A percentile compares a stretch with the other conserved stretches of the same genome.
Conservation (phyloP, 352 stramenopile genomes). For the Phytopythium chamaehyphon region DNA sequence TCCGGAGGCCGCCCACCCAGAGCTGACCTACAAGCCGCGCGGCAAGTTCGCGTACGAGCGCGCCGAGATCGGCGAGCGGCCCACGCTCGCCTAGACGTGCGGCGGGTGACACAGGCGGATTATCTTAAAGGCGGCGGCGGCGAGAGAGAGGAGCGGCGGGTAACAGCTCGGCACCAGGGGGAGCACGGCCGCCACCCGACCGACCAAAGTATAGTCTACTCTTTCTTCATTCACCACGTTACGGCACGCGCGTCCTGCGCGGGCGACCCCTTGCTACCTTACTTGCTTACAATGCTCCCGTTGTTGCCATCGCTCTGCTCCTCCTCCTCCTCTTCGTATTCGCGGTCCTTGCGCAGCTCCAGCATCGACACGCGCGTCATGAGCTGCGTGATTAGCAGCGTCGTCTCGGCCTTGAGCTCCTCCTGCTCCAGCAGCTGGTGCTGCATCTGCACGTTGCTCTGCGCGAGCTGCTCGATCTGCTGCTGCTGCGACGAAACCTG, state of each 20-base stretch:
- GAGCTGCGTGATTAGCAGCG: constrained; percentile 78
- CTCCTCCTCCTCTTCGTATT: constrained; percentile 23
- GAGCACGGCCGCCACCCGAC: too few species aligned
- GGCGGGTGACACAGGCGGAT: not conserved
- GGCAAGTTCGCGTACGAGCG: constrained; percentile 59
- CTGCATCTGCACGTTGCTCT: constrained; percentile 78
- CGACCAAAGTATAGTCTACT: too few species aligned
- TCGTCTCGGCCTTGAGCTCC: constrained; percentile 80
- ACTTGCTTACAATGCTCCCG: not conserved
- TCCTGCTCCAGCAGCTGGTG: constrained; percentile 78
- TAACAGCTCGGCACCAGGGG: too few species aligned
- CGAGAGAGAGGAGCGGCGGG: not conserved
- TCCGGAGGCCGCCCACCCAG: constrained; percentile 23
- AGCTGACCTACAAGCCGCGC: constrained; percentile 26
- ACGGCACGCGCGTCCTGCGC: too few species aligned
- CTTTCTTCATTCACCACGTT: too few species aligned
- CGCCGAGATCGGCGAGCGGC: constrained; percentile 55
- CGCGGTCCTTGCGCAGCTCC: constrained; percentile 46
- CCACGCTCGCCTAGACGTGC: constrained; percentile 24
- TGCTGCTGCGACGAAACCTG: constrained; percentile 55
- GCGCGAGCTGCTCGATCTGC: constrained; percentile 67
- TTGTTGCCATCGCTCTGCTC: constrained; percentile 3
- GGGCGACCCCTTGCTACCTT: not conserved
- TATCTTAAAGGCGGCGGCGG: too few species aligned
- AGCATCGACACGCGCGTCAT: constrained; percentile 82